These are phyloP conservation scores for Fusarium pseudonygamai DNA, from an alignment of 2,329 filamentous ascomycete species.

Conservation along the genomic window DNA sequence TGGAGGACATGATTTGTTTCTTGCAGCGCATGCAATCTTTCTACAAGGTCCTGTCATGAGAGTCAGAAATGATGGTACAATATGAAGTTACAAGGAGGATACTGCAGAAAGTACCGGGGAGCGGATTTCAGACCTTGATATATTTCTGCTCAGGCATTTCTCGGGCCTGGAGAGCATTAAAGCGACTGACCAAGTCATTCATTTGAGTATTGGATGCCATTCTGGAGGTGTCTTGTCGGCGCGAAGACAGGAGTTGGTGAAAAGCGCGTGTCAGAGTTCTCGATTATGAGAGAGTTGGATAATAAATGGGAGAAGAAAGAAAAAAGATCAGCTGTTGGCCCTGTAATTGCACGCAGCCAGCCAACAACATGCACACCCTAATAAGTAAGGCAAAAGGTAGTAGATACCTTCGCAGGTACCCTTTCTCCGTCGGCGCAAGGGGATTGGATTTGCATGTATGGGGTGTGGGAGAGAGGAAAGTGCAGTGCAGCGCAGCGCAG, in stretches of 20 bases:
- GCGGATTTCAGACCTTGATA: background rate
- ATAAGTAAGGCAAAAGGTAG: background rate
- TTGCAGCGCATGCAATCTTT: background rate
- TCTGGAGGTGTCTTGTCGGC: background rate
- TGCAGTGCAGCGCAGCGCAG: background rate
- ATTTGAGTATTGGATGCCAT: background rate
- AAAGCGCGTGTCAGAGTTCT: slow-evolving; percentile 21
- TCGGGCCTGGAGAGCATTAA: background rate
- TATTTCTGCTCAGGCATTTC: background rate
- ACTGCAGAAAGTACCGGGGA: background rate
- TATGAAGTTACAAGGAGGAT: background rate
- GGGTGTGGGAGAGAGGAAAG: slow-evolving; percentile 14
- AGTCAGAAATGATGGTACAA: background rate
- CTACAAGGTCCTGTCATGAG: background rate
- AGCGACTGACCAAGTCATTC: background rate
- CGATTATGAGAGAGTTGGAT: slow-evolving; percentile 3
- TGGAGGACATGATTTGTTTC: background rate
- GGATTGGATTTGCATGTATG: slow-evolving; percentile 11
- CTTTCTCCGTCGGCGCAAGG: slow-evolving; percentile 26
- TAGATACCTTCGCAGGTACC: background rate
- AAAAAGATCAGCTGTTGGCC: slow-evolving; percentile 22
- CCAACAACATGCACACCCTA: slow-evolving; percentile 29
- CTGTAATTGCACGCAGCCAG: slow-evolving; percentile 24
- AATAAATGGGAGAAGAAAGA: background rate
- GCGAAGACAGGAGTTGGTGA: background rate